These are phyloP conservation scores for Bipolaris gigantea DNA, from an alignment of 2,329 filamentous ascomycete species.

Conservation along the genomic window DNA sequence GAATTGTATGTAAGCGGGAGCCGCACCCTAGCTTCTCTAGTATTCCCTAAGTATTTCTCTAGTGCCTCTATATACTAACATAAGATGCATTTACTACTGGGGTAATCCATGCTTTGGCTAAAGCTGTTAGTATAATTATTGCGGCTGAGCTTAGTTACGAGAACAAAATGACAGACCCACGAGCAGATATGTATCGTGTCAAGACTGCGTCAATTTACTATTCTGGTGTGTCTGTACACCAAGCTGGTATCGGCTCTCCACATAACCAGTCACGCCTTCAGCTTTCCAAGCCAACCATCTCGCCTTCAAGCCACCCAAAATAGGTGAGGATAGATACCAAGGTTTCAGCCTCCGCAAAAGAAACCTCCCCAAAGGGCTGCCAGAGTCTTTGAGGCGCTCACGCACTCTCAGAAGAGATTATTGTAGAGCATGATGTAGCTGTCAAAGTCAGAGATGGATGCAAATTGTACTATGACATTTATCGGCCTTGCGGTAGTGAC, in stretches of 20 bases:
- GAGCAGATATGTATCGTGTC: neutral
- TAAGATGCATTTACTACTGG: neutral
- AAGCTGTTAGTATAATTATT: neutral
- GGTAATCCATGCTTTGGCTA: neutral
- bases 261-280: slow-evolving; percentile 1
- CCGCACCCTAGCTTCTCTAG: neutral
- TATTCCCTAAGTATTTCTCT: neutral
- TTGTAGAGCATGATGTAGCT: slow-evolving; percentile 11
- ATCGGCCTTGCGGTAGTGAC: slow-evolving; percentile 22
- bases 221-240: neutral
- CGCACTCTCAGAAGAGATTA: slow-evolving; percentile 8
- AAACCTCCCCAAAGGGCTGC: slow-evolving; percentile 10
- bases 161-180: neutral
- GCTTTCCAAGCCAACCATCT: slow-evolving; percentile 15
- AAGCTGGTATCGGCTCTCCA: neutral
- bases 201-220: slow-evolving; percentile 1
- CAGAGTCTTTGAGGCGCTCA: slow-evolving; percentile 6
- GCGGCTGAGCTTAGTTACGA: slow-evolving; percentile 11
- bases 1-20: neutral
- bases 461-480: slow-evolving; percentile 14
- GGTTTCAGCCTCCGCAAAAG: slow-evolving; percentile 13
- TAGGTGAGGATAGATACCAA: slow-evolving; percentile 14
- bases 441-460: slow-evolving; percentile 14
- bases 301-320: slow-evolving; percentile 9
- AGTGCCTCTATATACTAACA: slow-evolving; percentile 6